Base-by-base conservation (phyloP, 2,329 filamentous ascomycete genomes). In the Stagonosporopsis rhizophila region DNA sequence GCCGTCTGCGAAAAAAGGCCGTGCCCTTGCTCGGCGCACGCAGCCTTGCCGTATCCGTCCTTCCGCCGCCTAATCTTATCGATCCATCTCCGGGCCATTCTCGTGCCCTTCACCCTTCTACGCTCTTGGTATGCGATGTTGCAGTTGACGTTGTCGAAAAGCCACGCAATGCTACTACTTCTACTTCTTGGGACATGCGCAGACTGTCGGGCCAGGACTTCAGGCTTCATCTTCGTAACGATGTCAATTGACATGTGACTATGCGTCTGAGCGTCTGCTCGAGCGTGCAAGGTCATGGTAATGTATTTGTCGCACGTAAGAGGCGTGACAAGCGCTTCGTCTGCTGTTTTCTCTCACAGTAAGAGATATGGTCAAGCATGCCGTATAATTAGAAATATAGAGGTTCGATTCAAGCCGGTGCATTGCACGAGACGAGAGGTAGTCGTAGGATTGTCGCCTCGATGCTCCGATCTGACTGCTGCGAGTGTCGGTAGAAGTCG, bases 1-100 rank as follows among this genome's bases (percentile, higher is more conserved):
- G 49, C 44, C 58, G 51, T 64, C 61, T 66, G 65, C 70, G 73
- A 74, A 75, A 64, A 65, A 61, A 63, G 62, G 58, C 59, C 70
- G 68, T 72, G 70, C 66, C 70, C 47, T 53, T 66, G 61, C 62
- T 70, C 67, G 58, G 51, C 54, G 44, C 53, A 45, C 39, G 44
- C 60, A 62, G 51, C 61, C 50, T 56, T 52, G 52, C 60, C 66
- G 59, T 55, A 67, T 63, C 65, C 63, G 63, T 60, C 53, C 47
- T 58, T 41, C 53, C 53, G 53, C 41, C 41, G 46, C 28, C 37
- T 58, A 48, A 56, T 61, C 62, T 55, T 58, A 67, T 61, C 58
- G 27, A 58, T 52, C 49, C 28, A 46, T 56, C 46, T 56, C 53
- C 53, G 53, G 23, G 35, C 22, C 46, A 46, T 54, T 52, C 35